These are phyloP conservation scores for Zoysia pacifica DNA, from an alignment of 176 grass and related monocot genomes.

Conservation along the genomic window DNA sequence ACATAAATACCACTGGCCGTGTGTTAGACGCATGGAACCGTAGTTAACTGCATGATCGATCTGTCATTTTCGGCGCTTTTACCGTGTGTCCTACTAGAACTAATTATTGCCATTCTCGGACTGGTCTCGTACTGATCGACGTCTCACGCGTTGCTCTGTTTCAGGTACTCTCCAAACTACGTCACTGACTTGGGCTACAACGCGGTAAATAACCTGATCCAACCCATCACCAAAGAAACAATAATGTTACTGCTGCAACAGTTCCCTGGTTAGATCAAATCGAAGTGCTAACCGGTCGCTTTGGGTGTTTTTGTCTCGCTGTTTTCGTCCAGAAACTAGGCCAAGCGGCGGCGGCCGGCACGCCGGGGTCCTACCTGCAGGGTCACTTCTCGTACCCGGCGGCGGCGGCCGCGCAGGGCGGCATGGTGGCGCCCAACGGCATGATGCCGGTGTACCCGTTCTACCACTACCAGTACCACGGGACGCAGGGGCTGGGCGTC, in stretches of 20 bases:
- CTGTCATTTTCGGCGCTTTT: neutral
- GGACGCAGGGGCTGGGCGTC: slow-evolving; percentile 81
- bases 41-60: slow-evolving; percentile 1
- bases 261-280: neutral
- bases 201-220: slow-evolving; percentile 49
- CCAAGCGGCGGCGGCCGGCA: slow-evolving; percentile 45
- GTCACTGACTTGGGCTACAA: slow-evolving; percentile 82
- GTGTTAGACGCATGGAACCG: neutral
- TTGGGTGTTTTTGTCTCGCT: neutral
- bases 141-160: neutral
- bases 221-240: neutral
- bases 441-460: slow-evolving; percentile 88
- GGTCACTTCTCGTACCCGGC: slow-evolving; percentile 79
- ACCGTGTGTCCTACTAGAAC: neutral
- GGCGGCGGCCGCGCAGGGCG: slow-evolving; percentile 47
- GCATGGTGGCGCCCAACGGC: slow-evolving; percentile 59
- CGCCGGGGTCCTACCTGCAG: slow-evolving; percentile 66
- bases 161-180: slow-evolving; percentile 86
- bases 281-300: neutral
- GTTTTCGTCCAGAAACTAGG: slow-evolving; percentile 60
- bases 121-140: neutral
- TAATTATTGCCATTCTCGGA: neutral
- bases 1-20: neutral
- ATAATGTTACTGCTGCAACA: neutral
- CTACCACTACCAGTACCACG: slow-evolving; percentile 81